phyloP scores from a whole-genome alignment of 345 rosid species.

The Eucalyptus grandis region DNA sequence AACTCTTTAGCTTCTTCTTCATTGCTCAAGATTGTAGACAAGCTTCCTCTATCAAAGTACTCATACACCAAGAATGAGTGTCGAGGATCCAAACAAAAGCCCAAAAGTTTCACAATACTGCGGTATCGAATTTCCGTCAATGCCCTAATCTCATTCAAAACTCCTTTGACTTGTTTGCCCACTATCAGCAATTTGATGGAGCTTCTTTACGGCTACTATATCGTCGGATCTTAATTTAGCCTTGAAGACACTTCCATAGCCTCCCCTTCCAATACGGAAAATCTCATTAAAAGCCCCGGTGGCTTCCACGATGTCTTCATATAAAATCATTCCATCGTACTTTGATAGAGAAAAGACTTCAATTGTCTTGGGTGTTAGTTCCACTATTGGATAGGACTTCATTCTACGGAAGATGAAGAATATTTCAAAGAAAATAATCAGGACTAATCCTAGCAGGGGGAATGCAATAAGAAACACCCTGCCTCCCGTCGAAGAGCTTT shows the following conservation, averaged over 20 bases:
- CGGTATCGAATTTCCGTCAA: neutral
- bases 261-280: conserved; percentile 8
- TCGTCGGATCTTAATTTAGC: neutral
- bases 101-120: neutral
- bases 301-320: conserved; percentile 5
- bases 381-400: neutral
- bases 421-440: neutral
- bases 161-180: neutral
- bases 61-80: conserved; percentile 3
- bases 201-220: conserved; percentile 14
- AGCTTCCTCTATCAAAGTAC: neutral
- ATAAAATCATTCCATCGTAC: neutral
- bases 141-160: neutral
- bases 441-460: neutral
- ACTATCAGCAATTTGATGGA: neutral
- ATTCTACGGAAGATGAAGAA: neutral
- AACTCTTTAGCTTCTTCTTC: no score
- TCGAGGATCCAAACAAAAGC: neutral
- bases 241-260: conserved; percentile 12
- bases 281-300: neutral
- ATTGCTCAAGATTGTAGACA: no score
- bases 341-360: neutral
- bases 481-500: neutral
- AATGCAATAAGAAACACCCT: neutral
- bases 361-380: neutral